Conservation (phyloP, 208 protist genomes). For the Leishmania gerbilli region DNA sequence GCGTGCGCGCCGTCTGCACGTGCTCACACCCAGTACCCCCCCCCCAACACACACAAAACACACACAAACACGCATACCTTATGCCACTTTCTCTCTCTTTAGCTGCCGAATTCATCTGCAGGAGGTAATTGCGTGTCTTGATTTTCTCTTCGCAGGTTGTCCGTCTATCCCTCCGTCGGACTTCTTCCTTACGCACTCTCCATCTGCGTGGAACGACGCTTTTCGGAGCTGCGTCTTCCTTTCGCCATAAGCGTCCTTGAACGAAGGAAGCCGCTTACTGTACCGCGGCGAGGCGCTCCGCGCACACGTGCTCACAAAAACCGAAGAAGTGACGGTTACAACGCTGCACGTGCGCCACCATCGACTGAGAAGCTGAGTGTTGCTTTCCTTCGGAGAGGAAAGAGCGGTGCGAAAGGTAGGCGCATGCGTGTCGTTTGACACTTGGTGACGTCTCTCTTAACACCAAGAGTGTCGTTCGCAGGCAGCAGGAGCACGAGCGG, state of each 20-base stretch:
- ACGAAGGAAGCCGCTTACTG: not conserved
- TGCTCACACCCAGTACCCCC: not conserved
- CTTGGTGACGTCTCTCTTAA: not conserved
- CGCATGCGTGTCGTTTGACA: not conserved
- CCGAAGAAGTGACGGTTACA: too few species aligned
- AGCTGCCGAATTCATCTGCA: not conserved
- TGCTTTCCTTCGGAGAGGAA: not conserved
- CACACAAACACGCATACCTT: not conserved
- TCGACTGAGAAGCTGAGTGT: not conserved
- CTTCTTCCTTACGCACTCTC: not conserved
- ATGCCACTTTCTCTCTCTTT: not conserved
- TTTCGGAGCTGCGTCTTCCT: not conserved
- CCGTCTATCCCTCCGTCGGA: not conserved
- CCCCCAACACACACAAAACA: not conserved
- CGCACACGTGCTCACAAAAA: not conserved
- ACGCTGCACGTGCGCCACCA: not conserved
- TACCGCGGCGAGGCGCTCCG: not conserved
- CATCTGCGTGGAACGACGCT: not conserved
- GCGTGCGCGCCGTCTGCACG: not conserved
- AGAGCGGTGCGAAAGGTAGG: not conserved
- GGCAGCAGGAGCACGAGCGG: not conserved
- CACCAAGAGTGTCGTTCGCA: not conserved
- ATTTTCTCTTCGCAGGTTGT: not conserved
- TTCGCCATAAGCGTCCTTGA: not conserved
- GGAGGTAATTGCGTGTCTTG: not conserved